Evolutionary conservation across 2,329 filamentous ascomycete species (phyloP), one percentile per base, ranked within the genome.

Genomic region (Alternaria gansuensis): DNA sequence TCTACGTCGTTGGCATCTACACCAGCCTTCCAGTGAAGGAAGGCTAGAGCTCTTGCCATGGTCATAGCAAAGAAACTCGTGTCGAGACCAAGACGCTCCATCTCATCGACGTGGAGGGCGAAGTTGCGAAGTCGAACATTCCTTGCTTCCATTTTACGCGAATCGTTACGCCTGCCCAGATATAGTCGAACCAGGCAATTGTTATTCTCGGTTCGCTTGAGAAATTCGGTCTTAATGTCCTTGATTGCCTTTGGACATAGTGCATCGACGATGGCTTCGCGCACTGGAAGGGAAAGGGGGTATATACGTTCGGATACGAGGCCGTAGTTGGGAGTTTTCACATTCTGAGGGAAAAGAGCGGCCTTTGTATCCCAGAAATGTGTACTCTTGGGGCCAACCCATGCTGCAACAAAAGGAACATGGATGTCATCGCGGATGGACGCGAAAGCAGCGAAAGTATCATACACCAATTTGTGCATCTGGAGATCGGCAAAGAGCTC

Each of bases 1-100:
- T 87, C 83, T 2, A 87, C 76, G 45, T 85, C 84, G 36, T 82
- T 82, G 0, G 78, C 84, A 61, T 87, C 83, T 0, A 84, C 62
- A 14, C 73, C 61, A 0, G 74, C 79, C 2, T 63, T 37, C 83
- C 82, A 87, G 61, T 84, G 80, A 39, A 86, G 68, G 5, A 81
- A 73, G 0, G 84, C 83, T 0, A 86, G 74, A 0, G 80, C 74
- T 8, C 82, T 75, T 0, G 80, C 85, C 78, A 87, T 84, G 0
- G 70, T 68, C 2, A 51, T 53, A 0, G 82, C 79, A 61, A 83
- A 84, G 1, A 56, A 2, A 5, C 21, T 26, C 8, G 34, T 23
- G 0, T 75, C 57, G 0, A 85, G 68, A 0, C 63, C 67, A 0
- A 85, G 65, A 0, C 78, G 67, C 24, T 82, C 75, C 68, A 86